Evolutionary conservation across 768 basidiomycete genomes (phyloP).

Genomic region (Hericium rajendrae): DNA sequence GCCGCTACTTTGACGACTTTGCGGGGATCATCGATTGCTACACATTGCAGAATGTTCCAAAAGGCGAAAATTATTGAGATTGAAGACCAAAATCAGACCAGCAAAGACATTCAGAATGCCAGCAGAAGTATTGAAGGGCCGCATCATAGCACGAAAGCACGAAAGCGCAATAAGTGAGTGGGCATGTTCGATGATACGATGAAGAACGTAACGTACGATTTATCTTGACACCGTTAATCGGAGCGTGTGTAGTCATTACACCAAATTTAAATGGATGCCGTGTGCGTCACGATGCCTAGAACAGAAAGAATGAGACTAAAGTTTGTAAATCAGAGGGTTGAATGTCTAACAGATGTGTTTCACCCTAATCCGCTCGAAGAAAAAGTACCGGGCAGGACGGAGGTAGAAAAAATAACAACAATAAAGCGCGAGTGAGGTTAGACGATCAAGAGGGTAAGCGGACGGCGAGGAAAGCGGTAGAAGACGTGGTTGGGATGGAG

Average conservation of each 20-base stretch:
- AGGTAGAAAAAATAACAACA: background rate
- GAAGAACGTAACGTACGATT: constrained; percentile 47
- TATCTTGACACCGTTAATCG: constrained; percentile 78
- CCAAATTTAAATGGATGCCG: background rate
- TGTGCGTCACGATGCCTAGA: background rate
- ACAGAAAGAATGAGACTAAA: background rate
- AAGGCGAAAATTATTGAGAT: constrained; percentile 8
- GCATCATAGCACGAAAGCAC: constrained; percentile 9
- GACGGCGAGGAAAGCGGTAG: background rate
- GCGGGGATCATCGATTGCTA: constrained; percentile 92
- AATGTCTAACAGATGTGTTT: background rate
- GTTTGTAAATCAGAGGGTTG: background rate
- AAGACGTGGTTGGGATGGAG: constrained; percentile 8
- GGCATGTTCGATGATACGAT: constrained; percentile 1
- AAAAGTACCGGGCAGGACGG: background rate
- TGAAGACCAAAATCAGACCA: background rate
- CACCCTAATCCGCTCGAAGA: too few species aligned
- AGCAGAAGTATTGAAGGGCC: constrained; percentile 20
- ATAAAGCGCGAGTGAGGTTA: background rate
- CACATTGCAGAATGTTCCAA: constrained; percentile 18
- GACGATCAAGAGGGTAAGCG: background rate
- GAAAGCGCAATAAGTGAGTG: background rate
- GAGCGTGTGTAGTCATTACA: constrained; percentile 57
- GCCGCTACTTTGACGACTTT: constrained; percentile 93
- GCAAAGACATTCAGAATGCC: constrained; percentile 13